Evolutionary conservation across 78 protist genomes (phyloP).

Genomic region (Dictyostelium capitatum): DNA sequence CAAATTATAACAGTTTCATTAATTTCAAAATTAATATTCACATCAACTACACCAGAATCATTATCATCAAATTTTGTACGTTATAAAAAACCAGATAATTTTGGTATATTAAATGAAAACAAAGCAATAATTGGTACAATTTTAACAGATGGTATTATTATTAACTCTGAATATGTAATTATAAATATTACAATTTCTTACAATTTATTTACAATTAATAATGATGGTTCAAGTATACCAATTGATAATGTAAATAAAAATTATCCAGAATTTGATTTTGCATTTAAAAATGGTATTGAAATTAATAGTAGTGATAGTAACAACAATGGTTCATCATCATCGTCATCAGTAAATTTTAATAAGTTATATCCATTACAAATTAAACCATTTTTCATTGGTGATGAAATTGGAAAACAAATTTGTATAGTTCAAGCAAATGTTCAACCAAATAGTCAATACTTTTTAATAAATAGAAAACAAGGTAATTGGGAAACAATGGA

Average conservation of each 20-base stretch:
- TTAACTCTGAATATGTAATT: not conserved
- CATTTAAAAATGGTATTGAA: not conserved
- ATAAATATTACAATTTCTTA: not conserved
- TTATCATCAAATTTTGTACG: slow-evolving; percentile 33
- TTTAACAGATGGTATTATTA: slow-evolving; percentile 48
- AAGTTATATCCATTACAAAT: not conserved
- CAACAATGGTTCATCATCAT: not conserved
- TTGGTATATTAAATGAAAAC: slow-evolving; percentile 13
- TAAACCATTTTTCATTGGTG: not conserved
- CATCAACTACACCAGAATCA: not conserved
- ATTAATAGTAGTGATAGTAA: not conserved
- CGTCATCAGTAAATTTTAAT: too few species aligned
- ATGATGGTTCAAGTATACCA: too few species aligned
- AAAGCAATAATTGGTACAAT: slow-evolving; percentile 35
- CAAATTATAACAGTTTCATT: slow-evolving; percentile 6
- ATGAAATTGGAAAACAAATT: not conserved
- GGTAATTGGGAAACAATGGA: not conserved
- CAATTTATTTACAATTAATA: not conserved
- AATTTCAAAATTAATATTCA: slow-evolving; percentile 10
- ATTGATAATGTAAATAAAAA: not conserved
- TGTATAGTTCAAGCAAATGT: not conserved
- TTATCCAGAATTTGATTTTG: slow-evolving; percentile 21
- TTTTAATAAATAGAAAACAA: not conserved
- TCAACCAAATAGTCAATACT: not conserved
- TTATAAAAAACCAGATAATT: slow-evolving; percentile 34